Evolutionary conservation across 2,329 filamentous ascomycete species (phyloP).

Genomic region (Exophiala spinifera): DNA sequence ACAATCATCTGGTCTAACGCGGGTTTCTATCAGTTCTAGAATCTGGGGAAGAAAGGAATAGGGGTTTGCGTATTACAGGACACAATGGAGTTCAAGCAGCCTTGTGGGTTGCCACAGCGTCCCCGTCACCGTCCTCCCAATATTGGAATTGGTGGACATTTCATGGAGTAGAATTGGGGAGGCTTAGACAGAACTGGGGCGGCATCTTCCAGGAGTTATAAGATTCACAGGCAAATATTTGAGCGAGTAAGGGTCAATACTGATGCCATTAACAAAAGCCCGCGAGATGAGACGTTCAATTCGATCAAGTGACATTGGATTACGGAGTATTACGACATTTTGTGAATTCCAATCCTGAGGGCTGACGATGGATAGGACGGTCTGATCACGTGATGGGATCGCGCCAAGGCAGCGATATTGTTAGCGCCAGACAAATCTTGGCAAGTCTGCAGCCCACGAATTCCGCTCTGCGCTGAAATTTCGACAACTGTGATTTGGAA

Average conservation of each 20-base stretch:
- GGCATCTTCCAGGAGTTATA: constrained; percentile 8
- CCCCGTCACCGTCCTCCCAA: constrained; percentile 2
- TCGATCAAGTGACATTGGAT: too few relatives aligned
- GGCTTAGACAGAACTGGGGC: constrained; percentile 11
- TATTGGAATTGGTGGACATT: constrained; percentile 8
- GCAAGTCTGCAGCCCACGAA: constrained; percentile 13
- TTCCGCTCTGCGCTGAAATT: constrained; percentile 6
- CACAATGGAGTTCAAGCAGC: constrained; percentile 1
- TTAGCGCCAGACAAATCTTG: constrained; percentile 20
- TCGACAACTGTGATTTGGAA: constrained; percentile 6
- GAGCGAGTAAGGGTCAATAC: background rate
- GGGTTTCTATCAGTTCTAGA: background rate
- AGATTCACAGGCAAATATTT: background rate
- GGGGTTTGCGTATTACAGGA: background rate
- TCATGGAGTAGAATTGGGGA: constrained; percentile 16
- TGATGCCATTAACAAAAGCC: background rate
- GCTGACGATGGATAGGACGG: too few relatives aligned
- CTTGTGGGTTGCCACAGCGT: background rate
- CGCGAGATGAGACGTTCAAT: background rate
- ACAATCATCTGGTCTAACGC: background rate
- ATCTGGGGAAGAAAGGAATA: background rate
- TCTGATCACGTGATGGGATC: constrained; percentile 5
- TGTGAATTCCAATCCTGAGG: too few relatives aligned
- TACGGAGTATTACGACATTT: too few relatives aligned
- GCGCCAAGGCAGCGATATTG: background rate